phyloP scores from a whole-genome alignment of 1,284 basidiomycete species.

The Trichosporon coremiiforme region DNA sequence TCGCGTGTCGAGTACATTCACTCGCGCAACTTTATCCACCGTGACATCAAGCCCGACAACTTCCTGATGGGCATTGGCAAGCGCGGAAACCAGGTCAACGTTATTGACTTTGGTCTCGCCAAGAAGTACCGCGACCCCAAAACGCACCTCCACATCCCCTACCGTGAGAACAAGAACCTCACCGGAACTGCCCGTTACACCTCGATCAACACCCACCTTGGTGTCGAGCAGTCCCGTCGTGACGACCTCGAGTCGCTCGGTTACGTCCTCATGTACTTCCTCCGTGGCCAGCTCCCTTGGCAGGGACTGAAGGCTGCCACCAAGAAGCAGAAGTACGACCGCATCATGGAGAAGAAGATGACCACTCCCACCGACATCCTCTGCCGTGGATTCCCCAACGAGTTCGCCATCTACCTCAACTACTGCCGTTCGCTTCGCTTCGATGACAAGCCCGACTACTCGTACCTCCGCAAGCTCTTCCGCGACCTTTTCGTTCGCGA shows the following conservation, averaged over 20 bases:
- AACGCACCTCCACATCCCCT: constrained; percentile 98
- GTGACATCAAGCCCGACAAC: constrained; percentile 99
- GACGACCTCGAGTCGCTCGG: constrained; percentile 95
- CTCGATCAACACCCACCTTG: constrained; percentile 98
- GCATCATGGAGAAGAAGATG: constrained; percentile 99
- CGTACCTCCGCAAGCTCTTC: constrained; percentile 97
- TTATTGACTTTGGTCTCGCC: constrained; percentile 98
- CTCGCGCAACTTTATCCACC: constrained; percentile 99
- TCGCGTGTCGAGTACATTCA: constrained; percentile 99
- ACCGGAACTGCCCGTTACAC: constrained; percentile 99
- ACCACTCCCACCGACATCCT: constrained; percentile 93
- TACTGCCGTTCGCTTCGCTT: constrained; percentile 95
- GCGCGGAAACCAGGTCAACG: constrained; percentile 98
- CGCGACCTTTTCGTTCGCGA: constrained; percentile 95
- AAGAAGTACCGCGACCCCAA: constrained; percentile 99
- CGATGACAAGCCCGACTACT: constrained; percentile 98
- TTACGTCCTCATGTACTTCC: constrained; percentile 96
- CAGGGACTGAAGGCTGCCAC: constrained; percentile 97
- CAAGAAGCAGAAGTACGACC: constrained; percentile 99
- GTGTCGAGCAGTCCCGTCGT: constrained; percentile 93
- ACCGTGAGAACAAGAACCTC: constrained; percentile 99
- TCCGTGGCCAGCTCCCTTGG: constrained; percentile 94
- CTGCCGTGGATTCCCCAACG: constrained; percentile 95
- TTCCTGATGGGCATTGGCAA: constrained; percentile 99
- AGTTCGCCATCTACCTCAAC: constrained; percentile 96